Percentiles rank a stretch among this genome's conserved stretches.
phyloP scores from a whole-genome alignment of 495 filamentous ascomycete species.

The Mycothermus thermophilus region DNA sequence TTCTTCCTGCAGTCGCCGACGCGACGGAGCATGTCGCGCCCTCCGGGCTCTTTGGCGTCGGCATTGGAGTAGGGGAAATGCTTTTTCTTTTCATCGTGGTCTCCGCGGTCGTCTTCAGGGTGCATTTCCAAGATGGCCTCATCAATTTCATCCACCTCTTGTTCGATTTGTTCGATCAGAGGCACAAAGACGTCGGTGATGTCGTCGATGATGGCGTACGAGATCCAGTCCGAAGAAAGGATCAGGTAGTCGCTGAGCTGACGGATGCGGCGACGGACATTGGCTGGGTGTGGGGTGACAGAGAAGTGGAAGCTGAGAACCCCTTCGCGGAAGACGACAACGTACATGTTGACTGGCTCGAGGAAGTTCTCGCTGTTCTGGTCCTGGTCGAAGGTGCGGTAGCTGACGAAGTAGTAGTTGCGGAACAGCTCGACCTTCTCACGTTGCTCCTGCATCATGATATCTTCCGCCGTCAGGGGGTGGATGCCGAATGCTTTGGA shows the following conservation, averaged over 20 bases:
- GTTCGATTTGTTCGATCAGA: slow-evolving; percentile 74
- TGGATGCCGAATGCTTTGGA: slow-evolving; percentile 91
- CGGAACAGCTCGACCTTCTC: slow-evolving; percentile 97
- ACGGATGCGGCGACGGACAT: slow-evolving; percentile 83
- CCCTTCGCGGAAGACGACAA: slow-evolving; percentile 91
- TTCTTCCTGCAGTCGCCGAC: slow-evolving; percentile 92
- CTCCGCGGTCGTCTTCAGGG: slow-evolving; percentile 31
- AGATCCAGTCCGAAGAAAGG: slow-evolving; percentile 92
- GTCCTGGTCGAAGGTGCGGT: slow-evolving; percentile 93
- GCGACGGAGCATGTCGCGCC: slow-evolving; percentile 73
- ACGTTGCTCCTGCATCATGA: slow-evolving; percentile 89
- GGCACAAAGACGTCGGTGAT: slow-evolving; percentile 93
- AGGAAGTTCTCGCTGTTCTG: slow-evolving; percentile 74
- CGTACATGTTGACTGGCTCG: slow-evolving; percentile 93
- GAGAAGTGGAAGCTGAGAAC: slow-evolving; percentile 93
- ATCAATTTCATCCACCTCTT: slow-evolving; percentile 83
- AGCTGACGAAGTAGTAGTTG: slow-evolving; percentile 97
- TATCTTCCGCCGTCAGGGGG: slow-evolving; percentile 87
- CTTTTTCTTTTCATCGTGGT: slow-evolving; percentile 13
- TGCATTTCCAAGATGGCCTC: slow-evolving; percentile 68
- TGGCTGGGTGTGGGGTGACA: slow-evolving; percentile 83
- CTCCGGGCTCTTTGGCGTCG: slow-evolving; percentile 38
- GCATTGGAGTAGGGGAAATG: slow-evolving; percentile 14
- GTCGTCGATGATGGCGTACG: slow-evolving; percentile 94
- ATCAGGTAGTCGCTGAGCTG: slow-evolving; percentile 91